Evolutionary conservation across 768 basidiomycete species (phyloP).

Genomic region (Collybia sp.): DNA sequence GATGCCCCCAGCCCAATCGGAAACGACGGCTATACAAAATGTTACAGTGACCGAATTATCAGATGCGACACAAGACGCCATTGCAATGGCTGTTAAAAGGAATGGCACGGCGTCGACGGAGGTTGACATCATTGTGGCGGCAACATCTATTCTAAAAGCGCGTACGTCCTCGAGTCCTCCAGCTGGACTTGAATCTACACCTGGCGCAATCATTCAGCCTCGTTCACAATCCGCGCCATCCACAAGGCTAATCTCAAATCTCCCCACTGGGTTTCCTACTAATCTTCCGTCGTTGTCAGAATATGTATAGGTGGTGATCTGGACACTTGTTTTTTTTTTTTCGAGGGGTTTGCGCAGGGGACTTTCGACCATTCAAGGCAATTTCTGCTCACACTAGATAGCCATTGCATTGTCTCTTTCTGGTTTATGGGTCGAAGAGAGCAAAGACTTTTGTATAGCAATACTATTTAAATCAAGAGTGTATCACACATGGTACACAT

Average conservation of each 20-base stretch:
- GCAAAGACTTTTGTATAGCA: conserved; percentile 14
- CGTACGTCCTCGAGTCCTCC: conserved; percentile 26
- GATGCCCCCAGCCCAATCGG: conserved; percentile 29
- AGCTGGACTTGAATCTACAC: conserved; percentile 14
- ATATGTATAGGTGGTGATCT: conserved; percentile 32
- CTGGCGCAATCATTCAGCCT: conserved; percentile 10
- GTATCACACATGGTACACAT: conserved; percentile 47
- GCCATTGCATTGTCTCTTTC: conserved; percentile 7
- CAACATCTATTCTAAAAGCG: conserved; percentile 45
- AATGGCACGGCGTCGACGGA: conserved; percentile 70
- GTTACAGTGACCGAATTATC: conserved; percentile 49
- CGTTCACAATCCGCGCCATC: conserved; percentile 14
- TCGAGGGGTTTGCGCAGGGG: conserved; percentile 19
- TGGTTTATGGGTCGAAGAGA: conserved; percentile 8
- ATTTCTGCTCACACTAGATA: neutral
- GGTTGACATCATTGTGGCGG: conserved; percentile 77
- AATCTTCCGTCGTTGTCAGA: conserved; percentile 36
- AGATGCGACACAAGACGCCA: conserved; percentile 56
- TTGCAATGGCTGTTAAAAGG: conserved; percentile 78
- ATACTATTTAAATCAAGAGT: conserved; percentile 27
- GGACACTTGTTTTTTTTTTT: conserved; percentile 18
- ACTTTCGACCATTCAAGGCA: conserved; percentile 15
- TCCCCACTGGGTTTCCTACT: conserved; percentile 17
- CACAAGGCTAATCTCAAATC: conserved; percentile 15
- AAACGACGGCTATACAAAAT: conserved; percentile 39